Percentiles rank a stretch among this genome's conserved stretches.
phyloP scores from a whole-genome alignment of 1,284 basidiomycete genomes.

The Ceratobasidium theobromae region DNA sequence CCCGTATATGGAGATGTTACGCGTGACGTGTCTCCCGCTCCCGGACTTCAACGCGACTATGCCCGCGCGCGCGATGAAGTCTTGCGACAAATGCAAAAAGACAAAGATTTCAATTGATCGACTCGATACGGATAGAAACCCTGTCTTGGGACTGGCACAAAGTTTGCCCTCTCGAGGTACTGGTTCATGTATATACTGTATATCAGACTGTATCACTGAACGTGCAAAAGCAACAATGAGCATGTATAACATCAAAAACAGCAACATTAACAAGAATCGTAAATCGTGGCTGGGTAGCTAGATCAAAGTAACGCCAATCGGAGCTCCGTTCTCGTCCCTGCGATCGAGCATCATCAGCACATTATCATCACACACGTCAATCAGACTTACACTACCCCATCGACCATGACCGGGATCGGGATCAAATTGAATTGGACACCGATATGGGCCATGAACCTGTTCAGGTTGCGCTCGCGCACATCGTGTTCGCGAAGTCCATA shows the following conservation, averaged over 20 bases:
- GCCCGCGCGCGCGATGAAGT: conserved; percentile 11
- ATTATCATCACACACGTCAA: background rate
- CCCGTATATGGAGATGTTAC: background rate
- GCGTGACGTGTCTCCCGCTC: conserved; percentile 20
- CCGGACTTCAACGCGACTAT: conserved; percentile 17
- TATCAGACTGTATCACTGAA: too few species aligned
- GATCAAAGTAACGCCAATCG: conserved; percentile 23
- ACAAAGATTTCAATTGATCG: background rate
- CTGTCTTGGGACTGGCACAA: background rate
- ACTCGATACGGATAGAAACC: background rate
- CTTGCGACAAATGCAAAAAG: conserved; percentile 19
- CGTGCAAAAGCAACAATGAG: too few species aligned
- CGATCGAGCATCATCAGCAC: background rate
- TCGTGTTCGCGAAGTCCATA: conserved; percentile 51
- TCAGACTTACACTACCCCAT: conserved; percentile 16
- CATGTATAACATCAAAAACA: background rate
- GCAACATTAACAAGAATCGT: background rate
- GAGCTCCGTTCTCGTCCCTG: conserved; percentile 28
- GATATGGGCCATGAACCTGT: conserved; percentile 36
- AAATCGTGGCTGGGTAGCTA: background rate
- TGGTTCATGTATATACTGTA: conserved; percentile 14
- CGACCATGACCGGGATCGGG: conserved; percentile 29
- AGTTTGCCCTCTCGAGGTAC: background rate
- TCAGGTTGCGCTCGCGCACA: conserved; percentile 35
- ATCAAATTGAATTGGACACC: conserved; percentile 37